These are phyloP conservation scores for Capsicum chinense DNA, from an alignment of 257 asterid genomes.

Conservation along the genomic window DNA sequence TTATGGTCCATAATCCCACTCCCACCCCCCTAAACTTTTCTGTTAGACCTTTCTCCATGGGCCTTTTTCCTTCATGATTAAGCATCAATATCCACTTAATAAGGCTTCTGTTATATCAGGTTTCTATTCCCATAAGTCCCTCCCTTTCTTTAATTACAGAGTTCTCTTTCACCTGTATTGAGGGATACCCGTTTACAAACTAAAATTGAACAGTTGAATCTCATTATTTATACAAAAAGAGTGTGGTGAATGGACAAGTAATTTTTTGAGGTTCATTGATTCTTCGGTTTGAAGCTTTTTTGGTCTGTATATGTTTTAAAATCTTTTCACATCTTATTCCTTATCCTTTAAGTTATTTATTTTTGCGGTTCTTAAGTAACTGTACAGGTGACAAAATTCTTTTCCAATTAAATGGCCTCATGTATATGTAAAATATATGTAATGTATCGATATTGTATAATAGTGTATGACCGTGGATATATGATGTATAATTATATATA, in stretches of 20 bases:
- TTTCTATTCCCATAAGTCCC: background rate
- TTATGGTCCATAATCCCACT: background rate
- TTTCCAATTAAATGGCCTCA: too few species aligned
- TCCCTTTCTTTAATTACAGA: background rate
- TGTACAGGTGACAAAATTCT: too few species aligned
- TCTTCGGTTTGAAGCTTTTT: background rate
- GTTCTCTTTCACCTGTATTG: constrained; percentile 21
- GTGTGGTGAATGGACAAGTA: background rate
- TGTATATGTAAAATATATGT: too few species aligned
- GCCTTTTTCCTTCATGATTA: background rate
- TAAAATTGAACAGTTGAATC: background rate
- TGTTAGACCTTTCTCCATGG: background rate
- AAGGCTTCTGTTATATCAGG: background rate
- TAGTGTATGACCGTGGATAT: too few species aligned
- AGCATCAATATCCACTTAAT: background rate
- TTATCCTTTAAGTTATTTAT: background rate
- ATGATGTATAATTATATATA: too few species aligned
- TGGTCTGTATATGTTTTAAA: background rate
- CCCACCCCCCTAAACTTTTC: background rate
- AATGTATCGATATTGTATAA: too few species aligned
- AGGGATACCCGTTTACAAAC: background rate
- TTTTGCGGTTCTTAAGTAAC: too few species aligned
- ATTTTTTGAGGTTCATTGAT: background rate
- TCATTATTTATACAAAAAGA: background rate
- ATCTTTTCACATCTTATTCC: background rate